phyloP scores from a whole-genome alignment of 371 early-diverging fungal genomes.

The Zychaea mexicana region DNA sequence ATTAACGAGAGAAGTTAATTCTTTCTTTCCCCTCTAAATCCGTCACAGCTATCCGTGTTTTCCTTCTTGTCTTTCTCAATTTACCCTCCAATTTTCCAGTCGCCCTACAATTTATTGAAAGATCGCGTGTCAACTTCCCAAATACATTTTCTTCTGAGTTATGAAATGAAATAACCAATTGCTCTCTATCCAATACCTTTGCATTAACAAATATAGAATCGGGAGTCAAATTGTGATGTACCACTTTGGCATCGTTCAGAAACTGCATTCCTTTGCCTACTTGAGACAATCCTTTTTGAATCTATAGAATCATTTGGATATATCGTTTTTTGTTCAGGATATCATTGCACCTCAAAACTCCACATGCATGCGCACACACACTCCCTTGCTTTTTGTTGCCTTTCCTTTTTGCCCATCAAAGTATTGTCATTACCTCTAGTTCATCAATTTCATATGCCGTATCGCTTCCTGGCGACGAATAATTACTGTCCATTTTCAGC shows the following conservation, averaged over 20 bases:
- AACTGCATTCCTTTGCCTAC: constrained; percentile 76
- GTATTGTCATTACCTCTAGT: constrained; percentile 54
- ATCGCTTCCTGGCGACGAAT: constrained; percentile 38
- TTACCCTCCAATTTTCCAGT: constrained; percentile 91
- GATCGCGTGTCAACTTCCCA: too few relatives aligned
- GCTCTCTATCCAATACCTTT: constrained; percentile 55
- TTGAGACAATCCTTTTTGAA: constrained; percentile 86
- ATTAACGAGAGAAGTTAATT: too few relatives aligned
- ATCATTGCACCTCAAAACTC: background rate
- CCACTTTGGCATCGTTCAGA: constrained; percentile 74
- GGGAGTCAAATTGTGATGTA: constrained; percentile 80
- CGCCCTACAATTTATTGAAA: constrained; percentile 73
- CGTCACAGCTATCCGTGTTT: too few relatives aligned
- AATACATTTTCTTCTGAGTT: too few relatives aligned
- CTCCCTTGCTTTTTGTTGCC: background rate
- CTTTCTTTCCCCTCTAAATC: too few relatives aligned
- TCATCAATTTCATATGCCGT: constrained; percentile 70
- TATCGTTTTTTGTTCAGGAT: too few relatives aligned
- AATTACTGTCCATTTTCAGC: constrained; percentile 57
- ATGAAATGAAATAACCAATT: background rate
- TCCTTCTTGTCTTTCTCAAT: too few relatives aligned
- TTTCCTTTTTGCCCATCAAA: background rate
- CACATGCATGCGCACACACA: background rate
- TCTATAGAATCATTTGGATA: constrained; percentile 42
- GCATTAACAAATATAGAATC: constrained; percentile 79